Base-by-base conservation (phyloP, 2,329 filamentous ascomycete species). In the Lanzia echinophila region DNA sequence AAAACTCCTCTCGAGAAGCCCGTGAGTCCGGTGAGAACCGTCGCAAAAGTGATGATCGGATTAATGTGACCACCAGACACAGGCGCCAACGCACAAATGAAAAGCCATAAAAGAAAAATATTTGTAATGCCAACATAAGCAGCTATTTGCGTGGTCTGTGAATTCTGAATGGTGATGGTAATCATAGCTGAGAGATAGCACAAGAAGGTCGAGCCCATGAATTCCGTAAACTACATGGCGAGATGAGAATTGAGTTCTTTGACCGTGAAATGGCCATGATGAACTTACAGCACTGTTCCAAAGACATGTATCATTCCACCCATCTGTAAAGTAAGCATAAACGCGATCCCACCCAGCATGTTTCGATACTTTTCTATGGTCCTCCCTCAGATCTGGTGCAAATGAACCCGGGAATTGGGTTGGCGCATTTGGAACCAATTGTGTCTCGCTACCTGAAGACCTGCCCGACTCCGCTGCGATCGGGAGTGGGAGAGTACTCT, bases 41-140 rank as follows among this genome's bases (percentile, higher is more conserved):
- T 79, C 0, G 75, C 72, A 39, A 81, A 70, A 0, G 77, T 79
- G 44, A 81, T 79, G 3, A 75, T 67, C 1, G 78, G 78, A 59
- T 79, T 81, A 47, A 81, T 68, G 61, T 81, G 78, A 0, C 74
- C 77, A 13, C 77, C 77, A 2, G 74, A 76, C 1, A 75, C 70
- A 0, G 76, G 72, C 0, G 71, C 75, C 22, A 76, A 73, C 0
- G 70, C 70, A 44, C 72, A 76, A 34, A 79, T 78, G 58, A 80
- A 75, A 0, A 81, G 63, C 0, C 74, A 70, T 13, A 79, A 67
- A 13, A 68, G 61, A 6, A 71, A 38, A 0, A 69, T 56, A 38
- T 68, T 70, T 1, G 64, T 57, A 0, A 70, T 48, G 0, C 65
- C 64, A 15, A 70, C 65, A 48, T 70, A 71, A 6, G 58, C 65